Percentiles rank a stretch among this genome's conserved stretches.
Conservation (phyloP, 2,329 filamentous ascomycete species). For the Malbranchea cinnamomea region DNA sequence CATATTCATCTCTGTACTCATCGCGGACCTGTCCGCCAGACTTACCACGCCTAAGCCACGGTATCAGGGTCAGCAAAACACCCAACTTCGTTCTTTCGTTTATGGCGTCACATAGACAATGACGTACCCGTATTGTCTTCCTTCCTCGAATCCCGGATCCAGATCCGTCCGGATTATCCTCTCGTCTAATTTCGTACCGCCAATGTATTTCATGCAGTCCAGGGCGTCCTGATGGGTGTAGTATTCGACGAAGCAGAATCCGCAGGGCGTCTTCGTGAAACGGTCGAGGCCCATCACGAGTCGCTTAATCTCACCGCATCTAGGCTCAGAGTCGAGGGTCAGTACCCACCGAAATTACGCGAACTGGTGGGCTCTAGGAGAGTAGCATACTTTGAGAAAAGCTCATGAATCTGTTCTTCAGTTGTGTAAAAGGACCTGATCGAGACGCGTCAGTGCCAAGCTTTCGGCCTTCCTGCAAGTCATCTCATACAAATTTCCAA, state of each 20-base stretch:
- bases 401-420: conserved; percentile 95
- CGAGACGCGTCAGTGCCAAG: neutral
- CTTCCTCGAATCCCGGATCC: conserved; percentile 91
- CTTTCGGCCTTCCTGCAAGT: conserved; percentile 8
- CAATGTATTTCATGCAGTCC: conserved; percentile 97
- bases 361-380: too few relatives aligned
- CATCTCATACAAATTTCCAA: conserved; percentile 64
- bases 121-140: conserved; percentile 70
- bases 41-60: conserved; percentile 52
- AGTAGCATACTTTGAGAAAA: conserved; percentile 61
- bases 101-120: conserved; percentile 1
- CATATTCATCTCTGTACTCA: conserved; percentile 93
- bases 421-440: conserved; percentile 88
- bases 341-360: neutral
- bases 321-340: conserved; percentile 14
- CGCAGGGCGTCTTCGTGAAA: conserved; percentile 94
- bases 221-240: conserved; percentile 95
- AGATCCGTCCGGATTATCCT: conserved; percentile 89
- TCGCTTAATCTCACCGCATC: conserved; percentile 90
- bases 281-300: conserved; percentile 95
- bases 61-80: conserved; percentile 10
- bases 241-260: conserved; percentile 99
- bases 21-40: conserved; percentile 93
- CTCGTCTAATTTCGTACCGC: conserved; percentile 95
- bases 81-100: neutral